A percentile compares a stretch with the other conserved stretches of the same genome.
phyloP scores from a whole-genome alignment of 2,329 filamentous ascomycete species.

The Domatiomyces globalis region DNA sequence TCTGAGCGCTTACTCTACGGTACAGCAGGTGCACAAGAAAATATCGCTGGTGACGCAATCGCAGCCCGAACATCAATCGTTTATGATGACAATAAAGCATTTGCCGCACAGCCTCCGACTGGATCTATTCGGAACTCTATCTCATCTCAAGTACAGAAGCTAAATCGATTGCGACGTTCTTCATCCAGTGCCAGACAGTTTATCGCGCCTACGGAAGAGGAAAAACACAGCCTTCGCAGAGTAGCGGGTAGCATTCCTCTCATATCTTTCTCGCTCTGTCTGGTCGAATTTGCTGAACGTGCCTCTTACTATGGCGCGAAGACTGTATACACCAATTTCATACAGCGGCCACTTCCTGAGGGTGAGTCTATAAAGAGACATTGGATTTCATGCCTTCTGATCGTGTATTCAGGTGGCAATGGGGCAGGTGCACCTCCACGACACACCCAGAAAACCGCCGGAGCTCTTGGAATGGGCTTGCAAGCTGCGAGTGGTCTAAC shows the following conservation, averaged over 20 bases:
- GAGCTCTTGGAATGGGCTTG: conserved; percentile 45
- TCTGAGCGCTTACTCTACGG: neutral
- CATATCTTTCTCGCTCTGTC: conserved; percentile 53
- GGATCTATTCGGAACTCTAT: neutral
- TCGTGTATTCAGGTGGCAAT: conserved; percentile 36
- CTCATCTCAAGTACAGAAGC: neutral
- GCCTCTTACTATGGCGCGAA: conserved; percentile 65
- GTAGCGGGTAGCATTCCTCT: conserved; percentile 47
- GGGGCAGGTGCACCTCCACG: conserved; percentile 29
- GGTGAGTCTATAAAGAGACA: conserved; percentile 25
- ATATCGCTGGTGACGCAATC: neutral
- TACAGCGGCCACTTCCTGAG: conserved; percentile 40
- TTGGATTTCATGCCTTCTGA: neutral
- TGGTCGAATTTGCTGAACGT: conserved; percentile 61
- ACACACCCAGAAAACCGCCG: conserved; percentile 33
- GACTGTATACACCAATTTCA: conserved; percentile 51
- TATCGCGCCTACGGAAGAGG: conserved; percentile 26
- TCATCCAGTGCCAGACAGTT: conserved; percentile 10
- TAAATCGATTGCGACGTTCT: neutral
- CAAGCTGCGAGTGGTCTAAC: conserved; percentile 38
- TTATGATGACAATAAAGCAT: neutral
- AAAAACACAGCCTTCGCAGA: conserved; percentile 23
- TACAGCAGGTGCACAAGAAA: neutral
- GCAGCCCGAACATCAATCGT: no score
- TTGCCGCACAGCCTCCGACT: neutral